These are phyloP conservation scores for Coniophora puteana DNA, from an alignment of 1,284 basidiomycete genomes.

Conservation along the genomic window DNA sequence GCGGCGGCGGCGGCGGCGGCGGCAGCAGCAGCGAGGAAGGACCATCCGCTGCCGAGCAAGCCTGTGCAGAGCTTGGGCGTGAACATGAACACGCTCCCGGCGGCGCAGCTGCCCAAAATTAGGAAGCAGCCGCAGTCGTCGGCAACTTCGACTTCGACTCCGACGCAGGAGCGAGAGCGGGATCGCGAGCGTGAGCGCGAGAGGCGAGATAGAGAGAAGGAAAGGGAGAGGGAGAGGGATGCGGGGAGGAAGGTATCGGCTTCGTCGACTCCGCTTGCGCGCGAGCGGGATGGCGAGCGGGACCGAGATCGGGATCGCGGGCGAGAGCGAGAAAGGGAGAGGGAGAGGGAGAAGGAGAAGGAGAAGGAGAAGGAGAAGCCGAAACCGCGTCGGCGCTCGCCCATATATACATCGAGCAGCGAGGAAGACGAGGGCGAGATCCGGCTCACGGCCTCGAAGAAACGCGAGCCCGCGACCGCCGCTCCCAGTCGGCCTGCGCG, in stretches of 20 bases:
- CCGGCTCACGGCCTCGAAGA: conserved; percentile 15
- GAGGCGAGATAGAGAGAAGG: conserved; percentile 19
- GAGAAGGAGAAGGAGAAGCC: conserved; percentile 26
- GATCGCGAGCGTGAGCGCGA: conserved; percentile 24
- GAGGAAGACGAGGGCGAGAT: conserved; percentile 52
- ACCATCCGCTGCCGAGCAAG: no score
- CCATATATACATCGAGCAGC: conserved; percentile 60
- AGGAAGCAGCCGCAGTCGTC: no score
- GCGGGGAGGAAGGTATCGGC: conserved; percentile 17
- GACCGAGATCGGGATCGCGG: conserved; percentile 20
- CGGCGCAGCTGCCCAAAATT: no score
- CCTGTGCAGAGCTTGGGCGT: no score
- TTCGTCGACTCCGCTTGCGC: conserved; percentile 24
- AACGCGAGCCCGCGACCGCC: conserved; percentile 21
- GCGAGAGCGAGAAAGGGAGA: conserved; percentile 18
- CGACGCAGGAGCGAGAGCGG: conserved; percentile 18
- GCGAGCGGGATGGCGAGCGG: conserved; percentile 35
- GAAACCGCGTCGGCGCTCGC: conserved; percentile 39
- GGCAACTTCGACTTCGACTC: no score
- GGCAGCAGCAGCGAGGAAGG: no score
- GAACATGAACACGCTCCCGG: no score
- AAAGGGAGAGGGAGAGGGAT: conserved; percentile 20
- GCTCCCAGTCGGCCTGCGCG: conserved; percentile 22
- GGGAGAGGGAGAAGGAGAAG: conserved; percentile 31
- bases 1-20: no score